Percentiles rank a stretch among this genome's conserved stretches.
Evolutionary conservation across 2,329 filamentous ascomycete species (phyloP).

Genomic region (Fonsecaea pedrosoi): DNA sequence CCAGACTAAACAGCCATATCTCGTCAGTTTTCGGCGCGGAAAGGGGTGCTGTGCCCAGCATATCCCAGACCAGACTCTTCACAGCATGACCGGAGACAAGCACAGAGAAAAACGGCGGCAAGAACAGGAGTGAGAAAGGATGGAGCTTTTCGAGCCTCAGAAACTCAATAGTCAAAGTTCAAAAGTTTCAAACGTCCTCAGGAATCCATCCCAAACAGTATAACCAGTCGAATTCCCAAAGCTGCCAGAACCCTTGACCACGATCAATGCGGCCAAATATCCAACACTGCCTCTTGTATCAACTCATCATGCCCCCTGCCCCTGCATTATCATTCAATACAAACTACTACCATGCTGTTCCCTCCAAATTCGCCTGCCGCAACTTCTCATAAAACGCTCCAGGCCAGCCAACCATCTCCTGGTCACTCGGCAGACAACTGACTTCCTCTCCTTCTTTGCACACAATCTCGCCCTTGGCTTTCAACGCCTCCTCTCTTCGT

Average conservation of each 20-base stretch:
- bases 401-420: constrained; percentile 60
- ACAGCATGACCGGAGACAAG: neutral
- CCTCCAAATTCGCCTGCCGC: constrained; percentile 54
- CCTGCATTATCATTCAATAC: neutral
- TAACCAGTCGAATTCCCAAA: neutral
- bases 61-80: too few species aligned
- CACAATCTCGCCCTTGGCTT: constrained; percentile 33
- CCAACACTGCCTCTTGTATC: neutral
- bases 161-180: neutral
- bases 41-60: too few species aligned
- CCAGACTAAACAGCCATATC: too few species aligned
- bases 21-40: too few species aligned
- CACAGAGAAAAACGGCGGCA: neutral
- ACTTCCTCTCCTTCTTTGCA: constrained; percentile 26
- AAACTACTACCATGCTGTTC: constrained; percentile 37
- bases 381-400: constrained; percentile 57
- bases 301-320: neutral
- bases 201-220: neutral
- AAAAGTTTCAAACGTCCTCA: neutral
- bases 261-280: neutral
- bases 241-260: neutral
- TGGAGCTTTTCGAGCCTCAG: neutral
- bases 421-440: constrained; percentile 61
- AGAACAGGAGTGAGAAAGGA: neutral
- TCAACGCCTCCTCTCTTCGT: constrained; percentile 38